Evolutionary conservation across 202 grass and related monocot species (phyloP).

Genomic region (Hordeum pubiflorum): DNA sequence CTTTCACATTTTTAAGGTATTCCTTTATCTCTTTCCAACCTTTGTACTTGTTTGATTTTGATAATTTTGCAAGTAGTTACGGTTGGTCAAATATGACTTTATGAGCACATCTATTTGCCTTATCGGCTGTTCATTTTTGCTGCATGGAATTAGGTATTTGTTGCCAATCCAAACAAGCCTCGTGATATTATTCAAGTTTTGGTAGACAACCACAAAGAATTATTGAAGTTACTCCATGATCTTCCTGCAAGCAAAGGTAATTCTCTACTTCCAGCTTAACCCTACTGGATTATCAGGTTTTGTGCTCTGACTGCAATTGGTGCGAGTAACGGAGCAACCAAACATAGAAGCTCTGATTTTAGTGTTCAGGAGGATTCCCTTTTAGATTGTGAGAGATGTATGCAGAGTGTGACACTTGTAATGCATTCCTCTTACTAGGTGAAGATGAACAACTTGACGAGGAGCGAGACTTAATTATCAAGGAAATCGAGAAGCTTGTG

Average conservation of each 20-base stretch:
- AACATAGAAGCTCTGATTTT: neutral
- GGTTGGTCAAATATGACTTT: neutral
- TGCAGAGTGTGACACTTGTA: neutral
- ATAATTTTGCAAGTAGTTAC: neutral
- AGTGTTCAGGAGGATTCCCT: neutral
- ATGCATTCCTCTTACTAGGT: slow-evolving; percentile 33
- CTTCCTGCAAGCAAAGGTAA: slow-evolving; percentile 84
- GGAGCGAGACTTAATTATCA: slow-evolving; percentile 68
- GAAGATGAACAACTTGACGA: slow-evolving; percentile 97
- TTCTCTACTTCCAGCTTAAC: neutral
- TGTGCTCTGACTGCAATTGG: neutral
- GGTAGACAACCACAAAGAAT: slow-evolving; percentile 64
- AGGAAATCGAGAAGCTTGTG: slow-evolving; percentile 67
- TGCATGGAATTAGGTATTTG: slow-evolving; percentile 67
- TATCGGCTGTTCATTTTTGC: slow-evolving; percentile 17
- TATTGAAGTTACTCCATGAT: slow-evolving; percentile 69
- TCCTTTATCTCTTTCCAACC: neutral
- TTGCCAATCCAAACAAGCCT: slow-evolving; percentile 94
- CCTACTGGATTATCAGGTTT: neutral
- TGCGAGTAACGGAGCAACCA: neutral
- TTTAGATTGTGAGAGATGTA: neutral
- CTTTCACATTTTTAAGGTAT: slow-evolving; percentile 97
- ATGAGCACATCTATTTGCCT: neutral
- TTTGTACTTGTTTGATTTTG: neutral
- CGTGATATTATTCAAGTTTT: slow-evolving; percentile 60